Base-by-base conservation (phyloP, 495 filamentous ascomycete species). In the Aspergillus bridgeri region DNA sequence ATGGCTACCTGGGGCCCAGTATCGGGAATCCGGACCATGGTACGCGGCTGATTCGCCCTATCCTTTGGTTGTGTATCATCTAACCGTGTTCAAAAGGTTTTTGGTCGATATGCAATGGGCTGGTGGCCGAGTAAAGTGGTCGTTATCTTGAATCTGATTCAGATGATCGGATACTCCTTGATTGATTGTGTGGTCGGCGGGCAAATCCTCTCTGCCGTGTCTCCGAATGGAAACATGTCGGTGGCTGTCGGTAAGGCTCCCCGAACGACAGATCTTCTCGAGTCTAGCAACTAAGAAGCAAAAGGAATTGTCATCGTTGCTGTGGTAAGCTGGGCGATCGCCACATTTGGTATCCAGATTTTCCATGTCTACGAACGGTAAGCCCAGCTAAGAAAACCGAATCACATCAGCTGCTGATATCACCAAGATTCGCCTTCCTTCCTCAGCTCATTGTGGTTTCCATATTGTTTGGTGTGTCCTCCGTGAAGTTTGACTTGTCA, bases 71-170 rank as follows among this genome's bases (percentile, higher is more conserved):
- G 27, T 6, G 25, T 11, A 18, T 27, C 15, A 3, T 29, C 58
- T 68, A 49, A 68, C 38, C 6, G n/a, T 21, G 47, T 3, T 27
- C n/a, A n/a, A 11, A 59, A 82, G 81, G 83, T 88, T 9, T 83
- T 90, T 58, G 78, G 85, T 18, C 79, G 88, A 15, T 92, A 86
- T 70, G 81, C 83, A 22, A 90, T 91, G 82, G 89, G 89, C 27
- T 91, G 87, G 83, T 91, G 86, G 84, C 89, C 89, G 1, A 83
- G 82, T 61, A 91, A 90, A 70, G 69, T 91, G 7, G 79, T 89
- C 38, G 86, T 89, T 15, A 55, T 90, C 18, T 72, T 92, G 53
- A 89, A 91, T 59, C 71, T 91, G 17, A 81, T 91, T 43, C 79
- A 89, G 53, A 80, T 90, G 69, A 72, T 90, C 22, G 89, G 89